Evolutionary conservation across 1,284 basidiomycete genomes (phyloP), one percentile per base, ranked within the genome.

Genomic region (Ustanciosporium gigantosporum): DNA sequence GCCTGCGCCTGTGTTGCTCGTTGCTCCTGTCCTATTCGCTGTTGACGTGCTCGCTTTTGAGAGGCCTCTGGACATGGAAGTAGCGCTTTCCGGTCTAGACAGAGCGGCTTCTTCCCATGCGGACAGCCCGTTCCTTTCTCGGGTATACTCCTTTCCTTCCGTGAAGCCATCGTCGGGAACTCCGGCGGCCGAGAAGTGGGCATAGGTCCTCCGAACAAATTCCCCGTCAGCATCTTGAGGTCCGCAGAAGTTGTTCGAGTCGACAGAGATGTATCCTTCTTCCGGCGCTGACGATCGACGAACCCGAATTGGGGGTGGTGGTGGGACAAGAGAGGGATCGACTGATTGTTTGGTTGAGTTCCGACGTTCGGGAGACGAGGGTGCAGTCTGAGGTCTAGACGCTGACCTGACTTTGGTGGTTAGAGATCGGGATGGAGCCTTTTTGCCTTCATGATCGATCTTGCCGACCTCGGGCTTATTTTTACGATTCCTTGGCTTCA

Each of bases 81-180:
- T 9, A 3, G 20, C 31, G 34, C 51, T 51, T 5, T 32, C 42
- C 1, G 60, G 49, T 4, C 49, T 41, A 3, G 60, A 58, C 21
- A 46, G 52, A 1, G 45, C 44, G 2, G 48, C 42, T 23, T 65
- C 62, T 16, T 69, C 69, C 69, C 66, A 69, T 2, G 53, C 50
- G 5, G 66, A 52, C 24, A 64, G 36, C 3, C 39, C 62, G n/a
- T 32, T 46, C 32, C 56, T 53, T 25, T 75, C 57, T 14, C 74
- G 43, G 3, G 75, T 77, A 23, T 70, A 68, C 41, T 77, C 75
- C 16, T 59, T 53, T 19, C 75, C 75, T 4, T 75, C 73, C 0
- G 55, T 56, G 9, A 70, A 48, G 16, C 75, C 74, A 36, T 77
- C 75, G 25, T 61, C 61, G 1, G 48, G 42, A 4, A 77, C 66